Percentiles rank a stretch among this genome's conserved stretches.
Conservation (phyloP, 1,284 basidiomycete species). For the Sanguinoderma infundibulare region DNA sequence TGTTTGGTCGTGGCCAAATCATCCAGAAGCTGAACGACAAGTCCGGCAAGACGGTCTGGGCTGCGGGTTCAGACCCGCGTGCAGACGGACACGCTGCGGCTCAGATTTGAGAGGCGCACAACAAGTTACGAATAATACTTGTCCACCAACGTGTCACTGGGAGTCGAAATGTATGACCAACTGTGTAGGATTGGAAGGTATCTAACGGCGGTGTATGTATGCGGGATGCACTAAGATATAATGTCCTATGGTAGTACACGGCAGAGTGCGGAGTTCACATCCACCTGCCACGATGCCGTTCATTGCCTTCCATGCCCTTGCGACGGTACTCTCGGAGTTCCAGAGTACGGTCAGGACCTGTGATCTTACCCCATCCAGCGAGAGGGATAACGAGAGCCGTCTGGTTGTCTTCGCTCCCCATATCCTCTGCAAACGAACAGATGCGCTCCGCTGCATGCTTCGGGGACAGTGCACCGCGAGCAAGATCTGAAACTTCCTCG, state of each 20-base stretch:
- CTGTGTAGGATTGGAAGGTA: background rate
- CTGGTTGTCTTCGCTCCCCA: constrained; percentile 91
- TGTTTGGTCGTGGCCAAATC: constrained; percentile 93
- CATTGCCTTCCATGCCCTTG: constrained; percentile 72
- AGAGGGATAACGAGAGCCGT: constrained; percentile 94
- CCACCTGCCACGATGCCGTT: constrained; percentile 76
- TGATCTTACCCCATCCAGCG: constrained; percentile 87
- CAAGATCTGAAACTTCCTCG: constrained; percentile 93
- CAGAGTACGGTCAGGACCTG: constrained; percentile 81
- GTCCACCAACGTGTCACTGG: background rate
- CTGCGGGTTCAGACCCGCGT: constrained; percentile 85
- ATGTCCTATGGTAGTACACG: too few species aligned
- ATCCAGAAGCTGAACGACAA: constrained; percentile 79
- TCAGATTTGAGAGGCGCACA: constrained; percentile 65
- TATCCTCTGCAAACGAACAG: constrained; percentile 87
- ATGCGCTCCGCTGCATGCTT: constrained; percentile 84
- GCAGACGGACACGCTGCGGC: constrained; percentile 88
- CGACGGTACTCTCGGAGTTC: constrained; percentile 82
- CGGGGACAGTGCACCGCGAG: constrained; percentile 74
- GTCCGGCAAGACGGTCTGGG: constrained; percentile 80
- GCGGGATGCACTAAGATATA: constrained; percentile 11
- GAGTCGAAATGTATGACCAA: background rate
- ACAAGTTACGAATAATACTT: background rate
- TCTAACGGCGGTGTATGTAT: constrained; percentile 4
- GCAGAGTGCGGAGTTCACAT: constrained; percentile 18